phyloP scores from a whole-genome alignment of 1,139 yeast species.

The Candida frijolesensis region DNA sequence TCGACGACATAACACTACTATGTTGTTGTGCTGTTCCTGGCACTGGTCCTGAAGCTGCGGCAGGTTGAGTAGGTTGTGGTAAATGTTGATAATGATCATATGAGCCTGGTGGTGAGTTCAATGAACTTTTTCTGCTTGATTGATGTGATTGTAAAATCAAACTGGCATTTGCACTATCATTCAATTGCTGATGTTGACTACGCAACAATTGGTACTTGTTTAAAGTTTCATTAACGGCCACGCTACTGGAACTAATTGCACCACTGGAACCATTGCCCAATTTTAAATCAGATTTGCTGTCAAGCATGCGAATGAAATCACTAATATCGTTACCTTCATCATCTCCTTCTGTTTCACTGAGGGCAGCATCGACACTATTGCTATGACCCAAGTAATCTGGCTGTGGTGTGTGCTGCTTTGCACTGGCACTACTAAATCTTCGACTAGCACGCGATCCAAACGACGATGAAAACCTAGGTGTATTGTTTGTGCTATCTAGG shows the following conservation, averaged over 20 bases:
- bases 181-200: conserved; percentile 47
- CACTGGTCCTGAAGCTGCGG: conserved; percentile 10
- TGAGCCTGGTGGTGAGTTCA: conserved; percentile 26
- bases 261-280: conserved; percentile 20
- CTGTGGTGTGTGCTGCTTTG: conserved; percentile 32
- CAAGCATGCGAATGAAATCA: conserved; percentile 81
- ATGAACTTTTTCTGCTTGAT: conserved; percentile 38
- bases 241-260: conserved; percentile 8
- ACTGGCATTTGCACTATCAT: conserved; percentile 55
- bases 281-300: conserved; percentile 59
- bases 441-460: conserved; percentile 57
- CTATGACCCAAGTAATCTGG: conserved; percentile 18
- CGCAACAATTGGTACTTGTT: conserved; percentile 41
- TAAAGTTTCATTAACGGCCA: conserved; percentile 23
- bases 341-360: conserved; percentile 51
- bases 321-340: conserved; percentile 75
- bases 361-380: conserved; percentile 32
- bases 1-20: conserved; percentile 6
- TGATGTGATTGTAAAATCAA: conserved; percentile 29
- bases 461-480: conserved; percentile 56
- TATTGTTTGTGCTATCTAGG: conserved; percentile 27
- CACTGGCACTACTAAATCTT: conserved; percentile 41
- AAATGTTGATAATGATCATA: conserved; percentile 6
- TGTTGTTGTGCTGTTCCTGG: conserved; percentile 11
- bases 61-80: too few relatives aligned